A percentile compares a stretch with the other conserved stretches of the same genome.
phyloP scores from a whole-genome alignment of 2,329 filamentous ascomycete species.

The Microcyclospora tardicrescens region DNA sequence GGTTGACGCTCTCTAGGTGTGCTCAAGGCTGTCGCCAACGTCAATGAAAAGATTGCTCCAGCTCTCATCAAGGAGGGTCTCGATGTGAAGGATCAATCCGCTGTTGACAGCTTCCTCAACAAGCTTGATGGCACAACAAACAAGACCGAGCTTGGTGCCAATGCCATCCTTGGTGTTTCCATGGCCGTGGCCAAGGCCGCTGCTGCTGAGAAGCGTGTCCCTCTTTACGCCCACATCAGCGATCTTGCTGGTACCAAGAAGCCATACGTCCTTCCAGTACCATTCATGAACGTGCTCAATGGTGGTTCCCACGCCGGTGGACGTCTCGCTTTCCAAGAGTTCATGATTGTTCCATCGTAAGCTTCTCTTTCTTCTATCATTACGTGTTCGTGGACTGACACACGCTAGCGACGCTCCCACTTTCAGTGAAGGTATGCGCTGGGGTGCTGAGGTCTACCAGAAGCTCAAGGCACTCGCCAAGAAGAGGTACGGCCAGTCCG shows the following conservation, averaged over 20 bases:
- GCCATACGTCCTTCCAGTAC: constrained; percentile 44
- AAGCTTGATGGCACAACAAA: constrained; percentile 45
- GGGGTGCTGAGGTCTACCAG: constrained; percentile 96
- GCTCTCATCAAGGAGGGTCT: constrained; percentile 41
- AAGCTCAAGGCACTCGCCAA: constrained; percentile 92
- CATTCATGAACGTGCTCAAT: constrained; percentile 48
- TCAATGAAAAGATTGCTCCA: constrained; percentile 42
- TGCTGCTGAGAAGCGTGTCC: constrained; percentile 41
- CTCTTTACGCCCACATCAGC: constrained; percentile 46
- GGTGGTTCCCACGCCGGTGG: constrained; percentile 91
- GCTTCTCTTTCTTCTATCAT: constrained; percentile 6
- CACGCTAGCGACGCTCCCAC: constrained; percentile 57
- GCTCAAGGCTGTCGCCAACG: constrained; percentile 42
- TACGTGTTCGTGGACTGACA: constrained; percentile 8
- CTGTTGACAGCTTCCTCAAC: constrained; percentile 41
- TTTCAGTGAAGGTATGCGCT: constrained; percentile 92
- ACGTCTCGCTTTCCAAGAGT: constrained; percentile 53
- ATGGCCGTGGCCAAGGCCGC: constrained; percentile 48
- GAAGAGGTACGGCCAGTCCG: constrained; percentile 99
- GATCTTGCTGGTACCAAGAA: constrained; percentile 40
- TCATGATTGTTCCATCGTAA: constrained; percentile 41
- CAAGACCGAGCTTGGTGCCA: constrained; percentile 47
- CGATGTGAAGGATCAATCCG: constrained; percentile 42
- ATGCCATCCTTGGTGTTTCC: constrained; percentile 47
- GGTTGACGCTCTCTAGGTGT: constrained; percentile 27